Conservation (phyloP, 345 rosid genomes). For the Linum tenue region DNA sequence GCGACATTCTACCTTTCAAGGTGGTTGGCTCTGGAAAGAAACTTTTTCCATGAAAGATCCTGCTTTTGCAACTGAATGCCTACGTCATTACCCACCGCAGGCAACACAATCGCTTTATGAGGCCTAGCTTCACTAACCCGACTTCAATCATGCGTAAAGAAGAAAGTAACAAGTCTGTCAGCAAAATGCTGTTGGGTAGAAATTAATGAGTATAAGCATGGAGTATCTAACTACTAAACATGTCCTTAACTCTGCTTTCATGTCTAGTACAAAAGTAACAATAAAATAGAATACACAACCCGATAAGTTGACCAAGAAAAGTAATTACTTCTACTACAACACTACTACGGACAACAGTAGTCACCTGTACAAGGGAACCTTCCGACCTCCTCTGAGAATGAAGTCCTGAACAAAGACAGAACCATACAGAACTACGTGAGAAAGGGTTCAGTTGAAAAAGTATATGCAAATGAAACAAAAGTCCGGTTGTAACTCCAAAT, state of each 20-base stretch:
- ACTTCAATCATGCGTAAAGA: slow-evolving; percentile 26
- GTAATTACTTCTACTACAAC: not conserved
- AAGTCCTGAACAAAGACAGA: slow-evolving; percentile 50
- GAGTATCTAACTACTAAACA: no score
- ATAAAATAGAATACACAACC: no score
- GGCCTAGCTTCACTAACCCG: slow-evolving; percentile 80
- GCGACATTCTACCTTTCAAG: slow-evolving; percentile 37
- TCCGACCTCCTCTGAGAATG: slow-evolving; percentile 68
- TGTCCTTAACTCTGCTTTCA: no score
- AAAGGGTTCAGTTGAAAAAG: not conserved
- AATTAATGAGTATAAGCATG: not conserved
- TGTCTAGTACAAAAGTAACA: no score
- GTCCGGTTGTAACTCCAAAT: no score
- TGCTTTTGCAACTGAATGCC: slow-evolving; percentile 50
- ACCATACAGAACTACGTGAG: not conserved
- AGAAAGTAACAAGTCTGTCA: not conserved
- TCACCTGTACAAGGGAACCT: slow-evolving; percentile 79
- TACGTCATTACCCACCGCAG: slow-evolving; percentile 40
- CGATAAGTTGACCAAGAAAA: not conserved
- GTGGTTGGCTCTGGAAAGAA: slow-evolving; percentile 33
- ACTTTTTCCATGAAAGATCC: slow-evolving; percentile 59
- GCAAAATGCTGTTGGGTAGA: not conserved
- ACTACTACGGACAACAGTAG: not conserved
- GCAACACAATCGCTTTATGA: slow-evolving; percentile 59
- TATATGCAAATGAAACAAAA: not conserved